Evolutionary conservation across 169 alveolate species (phyloP).

Genomic region (Miamiensis avidus): DNA sequence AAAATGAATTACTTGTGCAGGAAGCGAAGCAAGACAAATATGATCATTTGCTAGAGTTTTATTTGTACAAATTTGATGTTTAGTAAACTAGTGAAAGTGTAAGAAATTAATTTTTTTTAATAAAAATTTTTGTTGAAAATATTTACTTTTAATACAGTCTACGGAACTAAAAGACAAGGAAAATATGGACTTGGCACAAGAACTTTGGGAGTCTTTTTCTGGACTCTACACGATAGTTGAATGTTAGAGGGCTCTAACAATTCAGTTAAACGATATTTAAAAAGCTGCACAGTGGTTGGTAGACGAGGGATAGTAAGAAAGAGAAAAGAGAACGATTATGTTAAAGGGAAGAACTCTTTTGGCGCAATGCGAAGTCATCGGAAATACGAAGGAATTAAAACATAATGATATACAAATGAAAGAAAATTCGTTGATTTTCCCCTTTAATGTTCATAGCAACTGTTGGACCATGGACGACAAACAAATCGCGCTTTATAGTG

Average conservation of each 20-base stretch:
- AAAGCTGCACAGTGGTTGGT: slow-evolving; percentile 70
- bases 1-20: too few species aligned
- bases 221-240: slow-evolving; percentile 57
- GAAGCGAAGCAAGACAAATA: too few species aligned
- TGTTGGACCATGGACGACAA: slow-evolving; percentile 71
- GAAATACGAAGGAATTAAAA: slow-evolving; percentile 50
- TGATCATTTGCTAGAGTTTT: too few species aligned
- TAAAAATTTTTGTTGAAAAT: slow-evolving; percentile 1
- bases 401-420: slow-evolving; percentile 61
- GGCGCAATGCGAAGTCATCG: slow-evolving; percentile 60
- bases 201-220: slow-evolving; percentile 59
- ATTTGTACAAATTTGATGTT: too few species aligned
- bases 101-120: too few species aligned
- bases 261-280: slow-evolving; percentile 54
- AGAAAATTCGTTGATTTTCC: slow-evolving; percentile 56
- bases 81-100: too few species aligned
- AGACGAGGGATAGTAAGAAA: slow-evolving; percentile 66
- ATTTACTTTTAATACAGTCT: neutral
- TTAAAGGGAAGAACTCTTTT: slow-evolving; percentile 37
- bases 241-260: slow-evolving; percentile 59
- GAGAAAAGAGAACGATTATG: slow-evolving; percentile 56
- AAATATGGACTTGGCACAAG: slow-evolving; percentile 34
- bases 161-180: slow-evolving; percentile 14
- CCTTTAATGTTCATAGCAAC: slow-evolving; percentile 44
- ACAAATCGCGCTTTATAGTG: slow-evolving; percentile 53